Evolutionary conservation across 192 early-diverging fungal species (phyloP).

Genomic region (Backusella macrospora): DNA sequence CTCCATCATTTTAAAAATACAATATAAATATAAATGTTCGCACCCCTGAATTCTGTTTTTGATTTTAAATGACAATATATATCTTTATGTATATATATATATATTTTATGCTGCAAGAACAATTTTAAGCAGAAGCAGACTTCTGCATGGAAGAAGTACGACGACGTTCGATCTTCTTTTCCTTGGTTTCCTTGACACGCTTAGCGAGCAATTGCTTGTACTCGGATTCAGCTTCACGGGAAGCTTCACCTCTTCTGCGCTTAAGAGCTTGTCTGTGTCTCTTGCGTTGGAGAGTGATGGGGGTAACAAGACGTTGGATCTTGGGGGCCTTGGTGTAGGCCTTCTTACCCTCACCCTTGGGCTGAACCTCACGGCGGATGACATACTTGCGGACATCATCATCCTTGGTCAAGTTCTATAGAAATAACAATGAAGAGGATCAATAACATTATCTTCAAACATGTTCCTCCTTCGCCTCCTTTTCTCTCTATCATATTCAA

Average conservation of each 20-base stretch:
- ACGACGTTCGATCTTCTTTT: constrained; percentile 81
- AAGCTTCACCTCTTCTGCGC: constrained; percentile 77
- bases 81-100: constrained; percentile 5
- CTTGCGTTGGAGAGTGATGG: constrained; percentile 95
- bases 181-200: constrained; percentile 94
- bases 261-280: constrained; percentile 86
- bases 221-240: constrained; percentile 77
- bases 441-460: neutral
- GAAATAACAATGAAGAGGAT: too few relatives aligned
- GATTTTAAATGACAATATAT: neutral
- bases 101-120: constrained; percentile 3
- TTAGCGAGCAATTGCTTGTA: constrained; percentile 86
- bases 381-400: constrained; percentile 99
- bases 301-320: too few relatives aligned
- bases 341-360: too few relatives aligned
- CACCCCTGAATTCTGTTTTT: neutral
- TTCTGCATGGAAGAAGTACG: constrained; percentile 67
- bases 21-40: too few relatives aligned
- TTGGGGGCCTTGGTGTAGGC: too few relatives aligned
- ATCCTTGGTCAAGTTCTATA: constrained; percentile 86
- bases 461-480: neutral
- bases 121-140: constrained; percentile 43
- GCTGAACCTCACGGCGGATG: constrained; percentile 93
- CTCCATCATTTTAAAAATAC: too few relatives aligned
- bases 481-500: too few relatives aligned